Evolutionary conservation across 176 grass and related monocot species (phyloP).

Genomic region (Rhynchospora tenuis): DNA sequence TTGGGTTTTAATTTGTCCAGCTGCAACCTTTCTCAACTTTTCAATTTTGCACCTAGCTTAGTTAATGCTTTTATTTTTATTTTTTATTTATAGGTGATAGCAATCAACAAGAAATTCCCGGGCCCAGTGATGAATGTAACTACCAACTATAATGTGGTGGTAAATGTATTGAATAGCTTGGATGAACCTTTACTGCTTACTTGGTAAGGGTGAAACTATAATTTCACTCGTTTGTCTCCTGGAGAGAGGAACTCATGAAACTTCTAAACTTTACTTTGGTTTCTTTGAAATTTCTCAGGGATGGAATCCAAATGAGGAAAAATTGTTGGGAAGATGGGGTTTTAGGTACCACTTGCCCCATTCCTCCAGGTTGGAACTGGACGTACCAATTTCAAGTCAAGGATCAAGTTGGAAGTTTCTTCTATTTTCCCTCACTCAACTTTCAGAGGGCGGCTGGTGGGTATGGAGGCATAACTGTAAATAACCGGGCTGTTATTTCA

Average conservation of each 20-base stretch:
- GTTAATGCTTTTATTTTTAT: neutral
- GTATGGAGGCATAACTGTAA: constrained; percentile 75
- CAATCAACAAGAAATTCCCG: constrained; percentile 75
- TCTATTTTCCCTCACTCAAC: constrained; percentile 81
- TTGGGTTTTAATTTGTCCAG: neutral
- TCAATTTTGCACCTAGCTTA: neutral
- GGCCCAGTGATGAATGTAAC: constrained; percentile 67
- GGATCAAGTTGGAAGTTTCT: constrained; percentile 97
- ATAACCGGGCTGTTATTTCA: constrained; percentile 60
- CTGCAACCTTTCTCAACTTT: neutral
- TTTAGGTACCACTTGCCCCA: constrained; percentile 82
- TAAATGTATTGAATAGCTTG: constrained; percentile 87
- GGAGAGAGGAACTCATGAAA: neutral
- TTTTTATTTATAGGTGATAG: constrained; percentile 50
- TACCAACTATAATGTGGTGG: constrained; percentile 73
- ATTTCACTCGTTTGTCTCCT: neutral
- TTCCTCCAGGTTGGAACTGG: constrained; percentile 89
- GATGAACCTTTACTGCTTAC: constrained; percentile 82
- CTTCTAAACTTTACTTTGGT: neutral
- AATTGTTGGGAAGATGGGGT: constrained; percentile 89
- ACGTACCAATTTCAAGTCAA: constrained; percentile 96
- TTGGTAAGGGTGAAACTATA: constrained; percentile 31
- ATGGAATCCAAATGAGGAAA: constrained; percentile 76
- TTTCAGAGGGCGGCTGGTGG: constrained; percentile 77
- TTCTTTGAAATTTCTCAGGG: constrained; percentile 31